These are phyloP conservation scores for Entonaema liquescens DNA, from an alignment of 495 filamentous ascomycete species.

Conservation along the genomic window DNA sequence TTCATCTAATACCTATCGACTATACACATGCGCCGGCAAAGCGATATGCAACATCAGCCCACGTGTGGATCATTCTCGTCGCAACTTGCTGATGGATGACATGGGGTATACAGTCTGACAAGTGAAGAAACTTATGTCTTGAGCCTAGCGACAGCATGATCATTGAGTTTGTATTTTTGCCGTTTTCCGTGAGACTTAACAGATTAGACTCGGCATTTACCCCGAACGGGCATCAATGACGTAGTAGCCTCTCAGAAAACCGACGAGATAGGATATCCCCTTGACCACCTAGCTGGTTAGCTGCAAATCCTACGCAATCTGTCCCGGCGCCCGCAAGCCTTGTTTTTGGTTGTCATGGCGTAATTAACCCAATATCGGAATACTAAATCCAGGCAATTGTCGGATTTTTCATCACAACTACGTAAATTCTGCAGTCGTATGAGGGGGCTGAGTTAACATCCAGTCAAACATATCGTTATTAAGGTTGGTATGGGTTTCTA, in stretches of 20 bases:
- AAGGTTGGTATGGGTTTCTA: no score
- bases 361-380: not conserved
- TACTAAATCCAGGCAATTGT: no score
- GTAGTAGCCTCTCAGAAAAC: not conserved
- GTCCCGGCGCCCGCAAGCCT: not conserved
- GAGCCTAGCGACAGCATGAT: not conserved
- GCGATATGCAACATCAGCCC: not conserved
- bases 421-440: no score
- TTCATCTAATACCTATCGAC: not conserved
- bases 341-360: not conserved
- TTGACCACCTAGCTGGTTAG: not conserved
- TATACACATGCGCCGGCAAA: conserved; percentile 7
- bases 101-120: not conserved
- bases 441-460: no score
- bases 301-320: not conserved
- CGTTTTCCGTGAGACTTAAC: not conserved
- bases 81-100: not conserved
- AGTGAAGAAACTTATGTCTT: not conserved
- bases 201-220: not conserved
- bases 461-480: no score
- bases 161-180: not conserved
- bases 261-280: not conserved
- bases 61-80: conserved; percentile 14
- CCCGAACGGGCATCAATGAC: not conserved
- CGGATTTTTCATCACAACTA: no score